Percentiles rank a stretch among this genome's conserved stretches.
Evolutionary conservation across 352 stramenopile species (phyloP).

Genomic region (Phytophthora tubulina): DNA sequence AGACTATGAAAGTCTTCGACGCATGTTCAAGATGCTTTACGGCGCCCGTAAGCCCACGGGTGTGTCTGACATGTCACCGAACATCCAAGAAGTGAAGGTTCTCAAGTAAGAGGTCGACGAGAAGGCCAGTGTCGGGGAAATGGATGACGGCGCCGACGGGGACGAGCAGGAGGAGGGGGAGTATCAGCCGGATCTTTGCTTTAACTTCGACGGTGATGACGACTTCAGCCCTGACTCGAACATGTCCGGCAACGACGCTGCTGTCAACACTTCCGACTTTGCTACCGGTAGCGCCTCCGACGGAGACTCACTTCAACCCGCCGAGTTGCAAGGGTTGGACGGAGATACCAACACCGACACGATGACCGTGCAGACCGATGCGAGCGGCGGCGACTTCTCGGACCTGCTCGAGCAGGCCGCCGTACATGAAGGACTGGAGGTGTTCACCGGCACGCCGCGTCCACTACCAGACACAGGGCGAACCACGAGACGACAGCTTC

Average conservation of each 20-base stretch:
- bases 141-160: slow-evolving; percentile 2
- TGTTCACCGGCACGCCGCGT: background rate
- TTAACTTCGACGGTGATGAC: background rate
- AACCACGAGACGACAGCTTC: background rate
- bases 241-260: background rate
- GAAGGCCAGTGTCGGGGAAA: slow-evolving; percentile 2
- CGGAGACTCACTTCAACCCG: too few species aligned
- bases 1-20: slow-evolving; percentile 3
- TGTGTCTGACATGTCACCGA: background rate
- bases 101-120: background rate
- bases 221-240: background rate
- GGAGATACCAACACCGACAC: too few species aligned
- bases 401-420: too few species aligned
- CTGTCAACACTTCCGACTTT: too few species aligned
- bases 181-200: background rate
- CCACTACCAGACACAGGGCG: too few species aligned
- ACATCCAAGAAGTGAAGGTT: background rate
- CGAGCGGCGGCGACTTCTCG: too few species aligned
- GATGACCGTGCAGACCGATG: too few species aligned
- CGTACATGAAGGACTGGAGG: background rate
- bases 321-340: too few species aligned
- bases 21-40: slow-evolving; percentile 3
- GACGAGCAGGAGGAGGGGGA: background rate
- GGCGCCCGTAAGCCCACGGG: background rate
- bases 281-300: too few species aligned